Evolutionary conservation across 75 land plant species (phyloP).

Genomic region (Picea sitchensis): DNA sequence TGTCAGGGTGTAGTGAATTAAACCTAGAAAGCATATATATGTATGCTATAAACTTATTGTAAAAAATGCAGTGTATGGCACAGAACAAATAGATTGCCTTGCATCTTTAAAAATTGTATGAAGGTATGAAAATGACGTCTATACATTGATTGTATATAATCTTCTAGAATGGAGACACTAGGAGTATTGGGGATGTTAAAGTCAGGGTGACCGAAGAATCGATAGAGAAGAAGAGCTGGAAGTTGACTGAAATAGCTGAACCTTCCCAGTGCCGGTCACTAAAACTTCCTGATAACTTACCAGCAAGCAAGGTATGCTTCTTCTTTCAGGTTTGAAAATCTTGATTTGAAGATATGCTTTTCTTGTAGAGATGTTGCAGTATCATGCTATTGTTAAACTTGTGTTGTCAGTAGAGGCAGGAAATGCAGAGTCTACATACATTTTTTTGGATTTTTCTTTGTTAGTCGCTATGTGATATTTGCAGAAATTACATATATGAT

Average conservation of each 20-base stretch:
- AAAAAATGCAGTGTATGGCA: neutral
- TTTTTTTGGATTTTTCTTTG: neutral
- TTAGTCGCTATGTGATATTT: neutral
- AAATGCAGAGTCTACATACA: neutral
- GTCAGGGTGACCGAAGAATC: constrained; percentile 61
- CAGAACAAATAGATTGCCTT: neutral
- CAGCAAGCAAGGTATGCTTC: constrained; percentile 68
- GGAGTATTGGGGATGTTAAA: constrained; percentile 54
- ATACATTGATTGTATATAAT: neutral
- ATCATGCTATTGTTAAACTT: neutral
- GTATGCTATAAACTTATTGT: neutral
- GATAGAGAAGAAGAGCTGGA: constrained; percentile 70
- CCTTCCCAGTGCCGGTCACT: constrained; percentile 58
- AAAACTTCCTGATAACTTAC: constrained; percentile 62
- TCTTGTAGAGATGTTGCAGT: neutral
- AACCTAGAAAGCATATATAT: neutral
- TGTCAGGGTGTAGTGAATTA: neutral
- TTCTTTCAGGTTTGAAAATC: neutral
- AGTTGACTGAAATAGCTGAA: constrained; percentile 73
- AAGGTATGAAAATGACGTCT: neutral
- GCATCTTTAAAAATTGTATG: neutral
- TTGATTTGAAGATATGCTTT: neutral
- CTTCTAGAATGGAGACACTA: constrained; percentile 45
- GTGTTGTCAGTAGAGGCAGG: neutral
- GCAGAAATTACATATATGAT: neutral